Percentiles rank a stretch among this genome's conserved stretches.
Evolutionary conservation across 257 asterid genomes (phyloP).

Genomic region (Cruciata laevipes): DNA sequence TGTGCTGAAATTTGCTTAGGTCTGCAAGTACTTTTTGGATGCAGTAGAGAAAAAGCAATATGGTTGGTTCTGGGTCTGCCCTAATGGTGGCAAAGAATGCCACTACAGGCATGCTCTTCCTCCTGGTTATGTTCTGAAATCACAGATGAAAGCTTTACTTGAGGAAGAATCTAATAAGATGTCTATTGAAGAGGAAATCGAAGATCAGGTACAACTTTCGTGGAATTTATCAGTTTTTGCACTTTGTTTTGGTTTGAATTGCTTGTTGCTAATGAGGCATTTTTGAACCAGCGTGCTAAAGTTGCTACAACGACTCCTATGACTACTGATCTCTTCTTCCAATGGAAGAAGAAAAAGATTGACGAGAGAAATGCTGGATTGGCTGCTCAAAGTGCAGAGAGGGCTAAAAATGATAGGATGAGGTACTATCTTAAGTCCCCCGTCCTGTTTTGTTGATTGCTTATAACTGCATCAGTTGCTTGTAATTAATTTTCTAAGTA

Average conservation of each 20-base stretch:
- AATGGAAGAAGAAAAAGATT: slow-evolving; percentile 77
- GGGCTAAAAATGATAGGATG: slow-evolving; percentile 98
- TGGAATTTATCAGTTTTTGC: slow-evolving; percentile 4
- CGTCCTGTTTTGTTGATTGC: neutral
- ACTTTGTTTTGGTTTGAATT: neutral
- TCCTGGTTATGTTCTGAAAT: slow-evolving; percentile 82
- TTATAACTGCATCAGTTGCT: neutral
- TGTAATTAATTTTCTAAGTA: neutral
- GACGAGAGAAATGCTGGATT: slow-evolving; percentile 78
- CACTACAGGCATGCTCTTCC: slow-evolving; percentile 96
- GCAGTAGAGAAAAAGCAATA: slow-evolving; percentile 99
- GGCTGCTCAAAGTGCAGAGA: slow-evolving; percentile 83
- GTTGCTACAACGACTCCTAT: slow-evolving; percentile 68
- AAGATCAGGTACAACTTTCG: slow-evolving; percentile 55
- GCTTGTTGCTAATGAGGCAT: slow-evolving; percentile 15
- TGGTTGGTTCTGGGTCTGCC: slow-evolving; percentile 98
- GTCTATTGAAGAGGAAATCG: slow-evolving; percentile 92
- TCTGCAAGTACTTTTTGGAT: slow-evolving; percentile 80
- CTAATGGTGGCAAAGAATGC: slow-evolving; percentile 87
- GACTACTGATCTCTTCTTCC: slow-evolving; percentile 76
- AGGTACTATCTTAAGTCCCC: slow-evolving; percentile 34
- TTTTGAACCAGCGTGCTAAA: slow-evolving; percentile 62
- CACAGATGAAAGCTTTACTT: slow-evolving; percentile 95
- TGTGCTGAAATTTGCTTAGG: slow-evolving; percentile 32
- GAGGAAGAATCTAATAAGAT: slow-evolving; percentile 75